These are phyloP conservation scores for Exophiala bonariae DNA, from an alignment of 2,329 filamentous ascomycete species.

Conservation along the genomic window DNA sequence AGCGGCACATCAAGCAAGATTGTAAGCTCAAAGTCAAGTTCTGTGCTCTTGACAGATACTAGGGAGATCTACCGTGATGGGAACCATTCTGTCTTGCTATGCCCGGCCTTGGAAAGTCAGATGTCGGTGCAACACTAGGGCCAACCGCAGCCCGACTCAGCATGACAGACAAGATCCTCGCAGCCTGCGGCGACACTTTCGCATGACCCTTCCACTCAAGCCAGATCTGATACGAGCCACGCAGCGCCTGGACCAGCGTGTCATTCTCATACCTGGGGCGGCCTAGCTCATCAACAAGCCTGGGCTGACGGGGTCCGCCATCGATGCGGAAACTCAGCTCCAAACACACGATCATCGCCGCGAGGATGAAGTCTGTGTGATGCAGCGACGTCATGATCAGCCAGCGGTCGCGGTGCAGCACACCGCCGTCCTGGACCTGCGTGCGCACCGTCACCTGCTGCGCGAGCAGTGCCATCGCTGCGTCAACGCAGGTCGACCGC, in stretches of 20 bases:
- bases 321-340: conserved; percentile 20
- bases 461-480: conserved; percentile 48
- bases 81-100: too few relatives aligned
- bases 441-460: conserved; percentile 51
- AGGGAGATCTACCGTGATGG: too few relatives aligned
- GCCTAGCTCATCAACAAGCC: too few relatives aligned
- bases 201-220: not conserved
- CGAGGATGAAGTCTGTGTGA: conserved; percentile 61
- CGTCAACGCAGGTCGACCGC: conserved; percentile 45
- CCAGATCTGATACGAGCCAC: not conserved
- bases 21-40: too few relatives aligned
- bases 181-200: not conserved
- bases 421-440: conserved; percentile 53
- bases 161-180: not conserved
- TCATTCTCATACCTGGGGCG: not conserved
- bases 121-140: not conserved
- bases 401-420: conserved; percentile 54
- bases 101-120: too few relatives aligned
- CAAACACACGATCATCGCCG: conserved; percentile 62
- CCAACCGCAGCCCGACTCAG: not conserved
- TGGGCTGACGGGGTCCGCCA: not conserved
- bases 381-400: conserved; percentile 56
- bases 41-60: too few relatives aligned
- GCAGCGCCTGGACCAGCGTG: not conserved
- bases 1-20: too few relatives aligned